Percentiles rank a stretch among this genome's conserved stretches.
Conservation (phyloP, 805 yeast genomes). For the Zygotorulaspora chibaensis region DNA sequence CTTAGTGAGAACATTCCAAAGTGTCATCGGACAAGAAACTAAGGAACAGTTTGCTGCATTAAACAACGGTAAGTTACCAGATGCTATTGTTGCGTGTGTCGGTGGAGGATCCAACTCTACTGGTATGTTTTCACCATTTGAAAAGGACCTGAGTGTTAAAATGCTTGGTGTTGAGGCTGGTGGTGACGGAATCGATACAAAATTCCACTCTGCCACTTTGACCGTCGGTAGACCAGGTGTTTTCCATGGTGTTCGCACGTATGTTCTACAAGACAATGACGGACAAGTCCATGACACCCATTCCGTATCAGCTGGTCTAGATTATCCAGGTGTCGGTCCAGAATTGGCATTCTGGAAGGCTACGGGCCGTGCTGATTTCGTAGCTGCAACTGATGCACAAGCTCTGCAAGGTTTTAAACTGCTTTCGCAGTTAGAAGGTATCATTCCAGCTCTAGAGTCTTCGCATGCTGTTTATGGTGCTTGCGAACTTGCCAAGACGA, state of each 20-base stretch:
- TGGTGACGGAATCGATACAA: slow-evolving; percentile 91
- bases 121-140: slow-evolving; percentile 94
- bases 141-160: slow-evolving; percentile 69
- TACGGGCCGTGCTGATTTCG: slow-evolving; percentile 84
- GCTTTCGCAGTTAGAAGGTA: slow-evolving; percentile 91
- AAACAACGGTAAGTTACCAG: slow-evolving; percentile 81
- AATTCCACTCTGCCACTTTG: slow-evolving; percentile 89
- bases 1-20: slow-evolving; percentile 95
- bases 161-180: slow-evolving; percentile 97
- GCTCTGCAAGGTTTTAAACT: slow-evolving; percentile 88
- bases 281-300: slow-evolving; percentile 98
- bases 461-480: slow-evolving; percentile 96
- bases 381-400: slow-evolving; percentile 93
- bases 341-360: slow-evolving; percentile 94
- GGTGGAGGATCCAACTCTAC: slow-evolving; percentile 99
- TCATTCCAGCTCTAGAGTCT: slow-evolving; percentile 96
- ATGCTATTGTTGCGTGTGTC: slow-evolving; percentile 95
- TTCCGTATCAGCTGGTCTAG: slow-evolving; percentile 97
- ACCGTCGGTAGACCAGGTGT: slow-evolving; percentile 97
- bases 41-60: slow-evolving; percentile 80
- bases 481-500: slow-evolving; percentile 75
- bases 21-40: slow-evolving; percentile 93
- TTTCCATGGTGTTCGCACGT: slow-evolving; percentile 95
- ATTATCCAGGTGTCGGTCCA: slow-evolving; percentile 99
- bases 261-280: slow-evolving; percentile 82